These are phyloP conservation scores for Stereocaulon alpinum DNA, from an alignment of 495 filamentous ascomycete genomes.

Conservation along the genomic window DNA sequence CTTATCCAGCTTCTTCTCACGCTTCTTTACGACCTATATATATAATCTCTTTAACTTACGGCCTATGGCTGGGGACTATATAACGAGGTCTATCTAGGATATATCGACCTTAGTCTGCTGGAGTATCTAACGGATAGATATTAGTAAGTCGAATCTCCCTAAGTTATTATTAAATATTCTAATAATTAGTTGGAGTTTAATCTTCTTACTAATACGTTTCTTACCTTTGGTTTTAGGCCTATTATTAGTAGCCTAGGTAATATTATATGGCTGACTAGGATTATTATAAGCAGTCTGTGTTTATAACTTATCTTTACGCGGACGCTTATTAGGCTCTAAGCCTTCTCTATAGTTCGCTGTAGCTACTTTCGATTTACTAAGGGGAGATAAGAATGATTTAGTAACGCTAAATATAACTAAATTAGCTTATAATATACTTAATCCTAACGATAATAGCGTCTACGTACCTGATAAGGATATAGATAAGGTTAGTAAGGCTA, in stretches of 20 bases:
- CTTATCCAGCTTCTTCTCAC: background rate
- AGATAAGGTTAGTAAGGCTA: too few relatives aligned
- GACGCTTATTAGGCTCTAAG: background rate
- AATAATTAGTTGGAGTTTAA: too few relatives aligned
- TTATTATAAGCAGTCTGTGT: too few relatives aligned
- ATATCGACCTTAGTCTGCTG: background rate
- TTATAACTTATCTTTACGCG: too few relatives aligned
- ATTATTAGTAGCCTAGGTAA: background rate
- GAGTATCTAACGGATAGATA: background rate
- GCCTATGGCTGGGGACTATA: background rate
- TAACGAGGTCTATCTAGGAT: background rate
- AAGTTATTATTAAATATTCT: too few relatives aligned
- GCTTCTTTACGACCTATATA: background rate
- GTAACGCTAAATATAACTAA: slow-evolving; percentile 1
- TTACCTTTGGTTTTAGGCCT: background rate
- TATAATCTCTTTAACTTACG: background rate
- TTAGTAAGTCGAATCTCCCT: too few relatives aligned
- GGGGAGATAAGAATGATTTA: background rate
- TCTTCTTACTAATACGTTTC: too few relatives aligned
- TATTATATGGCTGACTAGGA: too few relatives aligned
- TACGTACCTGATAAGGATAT: too few relatives aligned
- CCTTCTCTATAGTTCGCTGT: background rate
- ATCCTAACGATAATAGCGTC: too few relatives aligned
- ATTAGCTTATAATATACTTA: background rate
- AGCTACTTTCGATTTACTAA: too few relatives aligned